Conservation (phyloP, 768 basidiomycete species). For the Thelephora ganbajun region DNA sequence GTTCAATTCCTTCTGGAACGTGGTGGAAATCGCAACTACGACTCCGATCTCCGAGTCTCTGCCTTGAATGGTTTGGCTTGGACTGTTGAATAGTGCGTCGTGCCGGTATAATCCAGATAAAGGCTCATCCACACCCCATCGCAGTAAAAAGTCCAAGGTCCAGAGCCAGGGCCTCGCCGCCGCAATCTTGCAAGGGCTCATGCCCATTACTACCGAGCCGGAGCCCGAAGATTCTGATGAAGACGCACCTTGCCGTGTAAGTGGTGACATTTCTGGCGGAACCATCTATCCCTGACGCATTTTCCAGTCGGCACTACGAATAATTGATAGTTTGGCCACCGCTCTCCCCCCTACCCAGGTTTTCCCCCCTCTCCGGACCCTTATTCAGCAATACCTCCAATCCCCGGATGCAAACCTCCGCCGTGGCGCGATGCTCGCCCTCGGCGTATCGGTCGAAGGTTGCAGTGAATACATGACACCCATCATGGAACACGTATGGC, state of each 20-base stretch:
- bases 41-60: slow-evolving; percentile 73
- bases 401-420: slow-evolving; percentile 68
- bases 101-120: neutral
- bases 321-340: slow-evolving; percentile 86
- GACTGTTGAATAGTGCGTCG: slow-evolving; percentile 85
- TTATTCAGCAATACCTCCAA: slow-evolving; percentile 76
- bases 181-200: slow-evolving; percentile 77
- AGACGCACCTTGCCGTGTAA: slow-evolving; percentile 80
- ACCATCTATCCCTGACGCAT: slow-evolving; percentile 4
- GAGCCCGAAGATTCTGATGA: slow-evolving; percentile 93
- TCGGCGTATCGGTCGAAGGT: slow-evolving; percentile 93
- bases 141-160: slow-evolving; percentile 91
- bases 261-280: slow-evolving; percentile 13
- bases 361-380: slow-evolving; percentile 76
- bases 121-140: slow-evolving; percentile 4
- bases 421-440: slow-evolving; percentile 87
- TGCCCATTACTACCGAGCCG: slow-evolving; percentile 88
- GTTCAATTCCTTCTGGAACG: slow-evolving; percentile 79
- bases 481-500: slow-evolving; percentile 85
- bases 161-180: slow-evolving; percentile 75
- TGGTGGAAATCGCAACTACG: slow-evolving; percentile 65
- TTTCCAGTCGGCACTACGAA: slow-evolving; percentile 76
- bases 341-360: slow-evolving; percentile 89
- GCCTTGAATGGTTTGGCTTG: slow-evolving; percentile 89
- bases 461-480: slow-evolving; percentile 98